phyloP scores from a whole-genome alignment of 2,329 filamentous ascomycete species.

The Malbranchea cinnamomea region DNA sequence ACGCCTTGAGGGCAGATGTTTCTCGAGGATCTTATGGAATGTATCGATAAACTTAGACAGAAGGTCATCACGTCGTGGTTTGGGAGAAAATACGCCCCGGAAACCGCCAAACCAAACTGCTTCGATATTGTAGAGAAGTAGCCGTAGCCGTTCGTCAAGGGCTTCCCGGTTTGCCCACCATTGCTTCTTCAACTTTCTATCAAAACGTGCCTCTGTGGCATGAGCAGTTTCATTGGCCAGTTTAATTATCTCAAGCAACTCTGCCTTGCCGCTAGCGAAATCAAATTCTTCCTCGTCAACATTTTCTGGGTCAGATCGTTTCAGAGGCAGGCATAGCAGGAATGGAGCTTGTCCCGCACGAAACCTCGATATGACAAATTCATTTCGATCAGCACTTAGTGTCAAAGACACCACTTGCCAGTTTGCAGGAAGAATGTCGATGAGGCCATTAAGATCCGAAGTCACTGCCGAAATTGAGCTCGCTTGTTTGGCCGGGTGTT shows the following conservation, averaged over 20 bases:
- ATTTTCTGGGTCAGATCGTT: constrained; percentile 66
- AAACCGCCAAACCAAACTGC: constrained; percentile 92
- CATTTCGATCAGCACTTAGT: constrained; percentile 65
- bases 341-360: constrained; percentile 64
- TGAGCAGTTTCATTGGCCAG: constrained; percentile 76
- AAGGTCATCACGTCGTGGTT: constrained; percentile 45
- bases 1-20: constrained; percentile 68
- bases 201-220: constrained; percentile 51
- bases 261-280: constrained; percentile 63
- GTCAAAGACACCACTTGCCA: constrained; percentile 84
- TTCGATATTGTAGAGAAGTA: constrained; percentile 73
- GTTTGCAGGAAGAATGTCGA: constrained; percentile 65
- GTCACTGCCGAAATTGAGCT: constrained; percentile 6
- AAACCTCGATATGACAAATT: constrained; percentile 80
- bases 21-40: constrained; percentile 66
- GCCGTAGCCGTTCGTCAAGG: constrained; percentile 61
- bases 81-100: constrained; percentile 78
- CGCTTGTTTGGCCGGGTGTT: constrained; percentile 13
- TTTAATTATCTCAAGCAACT: constrained; percentile 70
- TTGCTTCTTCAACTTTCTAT: constrained; percentile 58
- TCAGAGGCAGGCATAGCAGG: constrained; percentile 70
- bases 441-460: constrained; percentile 40
- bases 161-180: constrained; percentile 85
- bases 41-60: constrained; percentile 61
- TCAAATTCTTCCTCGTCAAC: constrained; percentile 68